phyloP scores from a whole-genome alignment of 176 grass and related monocot genomes.

The Rhynchospora tenuis region DNA sequence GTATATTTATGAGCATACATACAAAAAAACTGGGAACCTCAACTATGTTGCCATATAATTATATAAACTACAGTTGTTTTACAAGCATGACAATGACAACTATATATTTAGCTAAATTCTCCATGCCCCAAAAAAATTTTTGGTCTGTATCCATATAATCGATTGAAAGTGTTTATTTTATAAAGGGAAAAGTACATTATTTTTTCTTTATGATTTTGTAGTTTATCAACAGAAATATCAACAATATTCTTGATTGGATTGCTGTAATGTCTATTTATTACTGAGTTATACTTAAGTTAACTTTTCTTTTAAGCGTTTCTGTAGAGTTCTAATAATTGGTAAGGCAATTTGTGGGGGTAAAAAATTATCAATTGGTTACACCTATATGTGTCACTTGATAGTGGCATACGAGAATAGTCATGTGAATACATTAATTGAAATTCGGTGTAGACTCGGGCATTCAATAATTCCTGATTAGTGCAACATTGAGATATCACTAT shows the following conservation, averaged over 20 bases:
- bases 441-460: background rate
- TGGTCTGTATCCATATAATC: background rate
- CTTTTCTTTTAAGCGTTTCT: background rate
- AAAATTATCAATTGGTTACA: background rate
- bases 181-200: too few relatives aligned
- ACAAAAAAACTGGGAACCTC: background rate
- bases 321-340: background rate
- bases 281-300: background rate
- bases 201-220: background rate
- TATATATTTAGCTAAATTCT: background rate
- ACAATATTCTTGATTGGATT: background rate
- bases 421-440: background rate
- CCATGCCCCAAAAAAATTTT: background rate
- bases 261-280: background rate
- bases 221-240: background rate
- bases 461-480: background rate
- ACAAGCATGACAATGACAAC: background rate
- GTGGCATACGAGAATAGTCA: background rate
- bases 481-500: background rate
- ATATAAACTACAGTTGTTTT: background rate
- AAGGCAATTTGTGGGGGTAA: background rate
- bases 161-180: background rate
- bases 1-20: background rate
- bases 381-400: background rate
- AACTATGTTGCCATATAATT: background rate